Evolutionary conservation across 108 stramenopile genomes (phyloP).

Genomic region (Skeletonema marinoi): DNA sequence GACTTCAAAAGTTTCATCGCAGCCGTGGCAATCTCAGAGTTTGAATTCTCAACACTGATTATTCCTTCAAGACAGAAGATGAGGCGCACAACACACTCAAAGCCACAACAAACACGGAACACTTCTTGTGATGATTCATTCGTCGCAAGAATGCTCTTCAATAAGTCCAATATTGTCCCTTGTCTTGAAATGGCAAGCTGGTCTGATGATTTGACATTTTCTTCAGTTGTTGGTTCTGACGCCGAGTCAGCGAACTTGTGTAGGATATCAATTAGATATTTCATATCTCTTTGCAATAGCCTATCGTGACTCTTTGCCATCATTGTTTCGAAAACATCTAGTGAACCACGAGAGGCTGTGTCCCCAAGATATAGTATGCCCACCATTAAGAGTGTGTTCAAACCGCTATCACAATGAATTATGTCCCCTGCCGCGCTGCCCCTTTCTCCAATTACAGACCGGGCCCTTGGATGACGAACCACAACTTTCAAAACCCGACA

Average conservation of each 20-base stretch:
- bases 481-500: conserved; percentile 53
- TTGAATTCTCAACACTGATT: conserved; percentile 20
- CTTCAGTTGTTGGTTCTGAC: neutral
- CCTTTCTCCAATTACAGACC: conserved; percentile 26
- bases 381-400: conserved; percentile 53
- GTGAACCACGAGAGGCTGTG: conserved; percentile 54
- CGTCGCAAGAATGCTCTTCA: conserved; percentile 59
- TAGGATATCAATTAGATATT: conserved; percentile 57
- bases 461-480: conserved; percentile 38
- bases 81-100: conserved; percentile 57
- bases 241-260: conserved; percentile 45
- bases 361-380: conserved; percentile 74
- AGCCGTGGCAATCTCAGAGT: conserved; percentile 18
- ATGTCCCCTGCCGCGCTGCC: conserved; percentile 27
- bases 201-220: conserved; percentile 5
- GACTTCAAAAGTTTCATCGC: conserved; percentile 56
- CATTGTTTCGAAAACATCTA: conserved; percentile 73
- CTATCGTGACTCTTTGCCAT: conserved; percentile 58
- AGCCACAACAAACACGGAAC: conserved; percentile 74
- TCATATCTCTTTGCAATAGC: conserved; percentile 60
- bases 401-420: conserved; percentile 26
- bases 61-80: conserved; percentile 56
- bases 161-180: conserved; percentile 42
- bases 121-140: conserved; percentile 69
- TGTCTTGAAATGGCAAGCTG: conserved; percentile 34